A percentile compares a stretch with the other conserved stretches of the same genome.
These are phyloP conservation scores for Rhodotorula diobovata DNA, from an alignment of 768 basidiomycete genomes.

Conservation along the genomic window DNA sequence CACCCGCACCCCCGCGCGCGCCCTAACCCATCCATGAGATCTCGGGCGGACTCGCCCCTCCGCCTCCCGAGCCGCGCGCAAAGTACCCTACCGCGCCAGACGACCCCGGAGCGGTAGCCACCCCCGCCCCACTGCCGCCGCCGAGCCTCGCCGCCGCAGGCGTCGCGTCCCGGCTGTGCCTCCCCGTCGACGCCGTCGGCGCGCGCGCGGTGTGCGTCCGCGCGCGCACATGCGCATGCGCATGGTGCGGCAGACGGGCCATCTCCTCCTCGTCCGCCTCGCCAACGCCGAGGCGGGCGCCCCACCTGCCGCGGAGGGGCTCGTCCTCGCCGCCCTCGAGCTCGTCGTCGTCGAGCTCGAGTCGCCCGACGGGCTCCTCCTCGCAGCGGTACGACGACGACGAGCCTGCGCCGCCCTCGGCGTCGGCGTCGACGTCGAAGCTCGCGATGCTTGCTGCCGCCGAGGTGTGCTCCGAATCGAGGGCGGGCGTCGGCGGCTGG, in stretches of 20 bases:
- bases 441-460: slow-evolving; percentile 6
- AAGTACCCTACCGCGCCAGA: slow-evolving; percentile 12
- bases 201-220: too few species aligned
- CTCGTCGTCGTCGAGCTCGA: slow-evolving; percentile 25
- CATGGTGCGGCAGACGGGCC: neutral
- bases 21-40: slow-evolving; percentile 18
- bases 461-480: slow-evolving; percentile 1
- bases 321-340: neutral
- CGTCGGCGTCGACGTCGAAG: neutral
- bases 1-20: too few species aligned
- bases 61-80: neutral
- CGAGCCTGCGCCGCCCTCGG: neutral
- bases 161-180: slow-evolving; percentile 18
- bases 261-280: slow-evolving; percentile 3
- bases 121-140: neutral
- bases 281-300: neutral
- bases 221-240: too few species aligned
- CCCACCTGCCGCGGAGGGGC: neutral
- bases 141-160: slow-evolving; percentile 8
- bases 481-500: neutral
- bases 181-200: neutral
- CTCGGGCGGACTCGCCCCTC: slow-evolving; percentile 1
- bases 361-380: slow-evolving; percentile 28
- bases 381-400: neutral
- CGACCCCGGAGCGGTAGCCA: neutral